Conservation (phyloP, 768 basidiomycete species). For the Boletus eberwhitei region DNA sequence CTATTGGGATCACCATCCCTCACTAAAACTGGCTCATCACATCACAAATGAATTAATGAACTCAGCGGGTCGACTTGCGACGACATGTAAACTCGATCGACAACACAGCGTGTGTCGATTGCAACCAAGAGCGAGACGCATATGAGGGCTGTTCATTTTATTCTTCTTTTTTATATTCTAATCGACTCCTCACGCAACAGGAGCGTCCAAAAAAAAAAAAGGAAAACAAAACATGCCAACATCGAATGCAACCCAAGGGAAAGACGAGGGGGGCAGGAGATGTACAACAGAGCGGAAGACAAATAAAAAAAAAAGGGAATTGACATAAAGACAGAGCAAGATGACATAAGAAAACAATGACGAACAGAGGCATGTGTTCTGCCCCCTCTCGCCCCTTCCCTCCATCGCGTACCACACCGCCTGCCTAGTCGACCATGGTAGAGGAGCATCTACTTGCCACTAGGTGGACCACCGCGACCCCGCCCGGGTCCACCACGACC, state of each 20-base stretch:
- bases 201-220: conserved; percentile 13
- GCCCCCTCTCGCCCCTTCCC: not conserved
- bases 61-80: no score
- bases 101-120: not conserved
- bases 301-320: conserved; percentile 1
- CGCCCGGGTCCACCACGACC: conserved; percentile 44
- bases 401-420: not conserved
- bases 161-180: conserved; percentile 8
- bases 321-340: conserved; percentile 10
- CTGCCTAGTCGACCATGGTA: not conserved
- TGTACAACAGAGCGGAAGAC: conserved; percentile 12
- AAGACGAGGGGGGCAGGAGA: conserved; percentile 3
- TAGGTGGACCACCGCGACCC: conserved; percentile 37
- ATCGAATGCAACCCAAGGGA: conserved; percentile 12
- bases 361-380: conserved; percentile 9
- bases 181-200: conserved; percentile 26
- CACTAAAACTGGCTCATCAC: no score
- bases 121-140: not conserved
- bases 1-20: no score
- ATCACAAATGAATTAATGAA: no score
- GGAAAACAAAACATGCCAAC: conserved; percentile 7
- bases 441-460: conserved; percentile 20
- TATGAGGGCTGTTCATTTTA: not conserved
- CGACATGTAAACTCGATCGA: not conserved
- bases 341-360: conserved; percentile 12